Conservation (phyloP, 1,139 yeast species). For the Hansenula sp. region DNA sequence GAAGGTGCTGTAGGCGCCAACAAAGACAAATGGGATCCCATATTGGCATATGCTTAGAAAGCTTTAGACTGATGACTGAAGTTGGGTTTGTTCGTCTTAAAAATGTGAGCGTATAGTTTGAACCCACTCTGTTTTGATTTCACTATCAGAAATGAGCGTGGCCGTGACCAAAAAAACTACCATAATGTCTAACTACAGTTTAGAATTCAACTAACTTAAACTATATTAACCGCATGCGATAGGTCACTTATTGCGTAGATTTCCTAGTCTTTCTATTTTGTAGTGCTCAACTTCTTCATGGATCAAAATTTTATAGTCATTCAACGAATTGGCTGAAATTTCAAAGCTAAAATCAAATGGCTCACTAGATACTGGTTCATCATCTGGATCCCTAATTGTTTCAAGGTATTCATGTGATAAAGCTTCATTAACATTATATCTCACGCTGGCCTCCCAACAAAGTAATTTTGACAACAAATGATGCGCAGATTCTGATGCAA, state of each 20-base stretch:
- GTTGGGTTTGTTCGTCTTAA: no score
- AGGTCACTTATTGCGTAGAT: neutral
- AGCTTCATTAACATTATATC: constrained; percentile 46
- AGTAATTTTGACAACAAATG: constrained; percentile 46
- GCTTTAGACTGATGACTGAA: no score
- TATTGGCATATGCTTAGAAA: constrained; percentile 20
- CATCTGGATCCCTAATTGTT: constrained; percentile 41
- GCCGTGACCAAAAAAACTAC: no score
- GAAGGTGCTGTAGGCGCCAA: constrained; percentile 91
- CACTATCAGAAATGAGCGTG: no score
- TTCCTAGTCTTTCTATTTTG: constrained; percentile 22
- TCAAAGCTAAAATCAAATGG: constrained; percentile 65
- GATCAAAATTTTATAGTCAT: constrained; percentile 40
- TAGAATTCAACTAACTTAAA: no score
- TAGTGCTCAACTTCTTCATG: constrained; percentile 42
- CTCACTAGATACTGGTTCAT: constrained; percentile 44
- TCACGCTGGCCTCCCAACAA: constrained; percentile 52
- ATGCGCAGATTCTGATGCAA: constrained; percentile 45
- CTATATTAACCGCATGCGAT: neutral
- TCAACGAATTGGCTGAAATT: constrained; percentile 27
- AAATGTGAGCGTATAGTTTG: no score
- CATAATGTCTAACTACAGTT: no score
- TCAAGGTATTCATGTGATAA: constrained; percentile 48
- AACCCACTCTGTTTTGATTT: no score
- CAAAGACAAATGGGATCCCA: constrained; percentile 87